Evolutionary conservation across 805 yeast species (phyloP), one percentile per base, ranked within the genome.

Genomic region (Jamesozyma spencerorum): DNA sequence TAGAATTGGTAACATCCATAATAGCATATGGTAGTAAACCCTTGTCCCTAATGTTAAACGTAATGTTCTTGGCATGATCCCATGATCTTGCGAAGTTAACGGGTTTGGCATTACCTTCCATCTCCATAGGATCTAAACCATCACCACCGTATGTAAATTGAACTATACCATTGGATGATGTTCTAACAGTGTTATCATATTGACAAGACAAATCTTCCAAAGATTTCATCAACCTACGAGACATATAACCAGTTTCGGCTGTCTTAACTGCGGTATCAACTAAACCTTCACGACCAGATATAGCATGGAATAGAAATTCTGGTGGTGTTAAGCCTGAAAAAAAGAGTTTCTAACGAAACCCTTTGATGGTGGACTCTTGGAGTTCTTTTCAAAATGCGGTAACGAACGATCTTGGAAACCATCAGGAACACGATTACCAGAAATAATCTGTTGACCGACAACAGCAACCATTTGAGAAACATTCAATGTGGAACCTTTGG

Each of bases 381-480:
- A 88, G 63, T 84, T 84, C 65, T 94, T 92, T 36, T 85, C 79
- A 69, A 92, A 92, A 66, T 92, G 99, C 11, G 99, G 99, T 51
- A 92, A 69, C 0, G 98, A 86, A 65, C 99, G 79, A 66, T 92
- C 97, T 64, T 92, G 97, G 74, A 92, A 92, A n/a, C 99, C 99
- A 71, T 92, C 95, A 18, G 98, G 97, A 46, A 92, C 98, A 75
- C 99, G 94, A 60, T 86, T 85, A 64, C 99, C 99, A 3, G 95
- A 81, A 52, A 92, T 92, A 69, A 92, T 92, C 66, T 92, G 99
- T 68, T 92, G 99, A 41, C 98, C 98, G 22, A 92, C 98, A 60
- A 90, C 96, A 0, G 99, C 99, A 73, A 92, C 97, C 99, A 92
- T 92, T 70, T 92, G 99, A 12, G 98, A 92, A 24, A 92, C 98